Percentiles rank a stretch among this genome's conserved stretches.
phyloP scores from a whole-genome alignment of 2,329 filamentous ascomycete genomes.

The Lasiodiplodia hormozganensis region DNA sequence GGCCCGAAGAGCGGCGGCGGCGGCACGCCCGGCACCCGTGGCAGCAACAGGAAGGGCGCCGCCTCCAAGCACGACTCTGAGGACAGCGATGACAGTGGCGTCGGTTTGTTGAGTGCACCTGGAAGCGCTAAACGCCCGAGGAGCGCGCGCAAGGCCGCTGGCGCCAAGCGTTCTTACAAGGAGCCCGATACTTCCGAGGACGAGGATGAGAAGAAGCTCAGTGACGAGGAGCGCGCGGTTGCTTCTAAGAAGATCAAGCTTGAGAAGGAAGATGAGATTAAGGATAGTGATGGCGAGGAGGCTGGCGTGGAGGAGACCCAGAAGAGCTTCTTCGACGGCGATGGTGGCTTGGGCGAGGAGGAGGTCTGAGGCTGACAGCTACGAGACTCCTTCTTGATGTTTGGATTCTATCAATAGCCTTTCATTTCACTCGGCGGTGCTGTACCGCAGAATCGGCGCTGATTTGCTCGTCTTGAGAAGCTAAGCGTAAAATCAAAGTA shows the following conservation, averaged over 20 bases:
- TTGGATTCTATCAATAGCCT: not conserved
- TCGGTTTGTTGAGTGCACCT: not conserved
- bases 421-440: not conserved
- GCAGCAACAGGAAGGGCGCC: not conserved
- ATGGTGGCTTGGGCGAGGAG: not conserved
- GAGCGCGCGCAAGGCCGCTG: not conserved
- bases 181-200: not conserved
- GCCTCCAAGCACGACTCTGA: not conserved
- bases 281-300: not conserved
- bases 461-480: not conserved
- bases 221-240: not conserved
- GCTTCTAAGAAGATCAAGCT: not conserved
- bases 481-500: not conserved
- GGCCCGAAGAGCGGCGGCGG: not conserved
- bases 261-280: not conserved
- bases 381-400: not conserved
- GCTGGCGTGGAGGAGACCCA: not conserved
- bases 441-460: not conserved
- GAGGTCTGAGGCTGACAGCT: not conserved
- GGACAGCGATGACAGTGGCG: not conserved
- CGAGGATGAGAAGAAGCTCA: not conserved
- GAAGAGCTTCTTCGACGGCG: not conserved
- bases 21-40: not conserved
- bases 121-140: not conserved
- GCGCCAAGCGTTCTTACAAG: slow-evolving; percentile 6